Conservation (phyloP, 169 alveolate genomes). For the Cryptosporidium xiaoi region DNA sequence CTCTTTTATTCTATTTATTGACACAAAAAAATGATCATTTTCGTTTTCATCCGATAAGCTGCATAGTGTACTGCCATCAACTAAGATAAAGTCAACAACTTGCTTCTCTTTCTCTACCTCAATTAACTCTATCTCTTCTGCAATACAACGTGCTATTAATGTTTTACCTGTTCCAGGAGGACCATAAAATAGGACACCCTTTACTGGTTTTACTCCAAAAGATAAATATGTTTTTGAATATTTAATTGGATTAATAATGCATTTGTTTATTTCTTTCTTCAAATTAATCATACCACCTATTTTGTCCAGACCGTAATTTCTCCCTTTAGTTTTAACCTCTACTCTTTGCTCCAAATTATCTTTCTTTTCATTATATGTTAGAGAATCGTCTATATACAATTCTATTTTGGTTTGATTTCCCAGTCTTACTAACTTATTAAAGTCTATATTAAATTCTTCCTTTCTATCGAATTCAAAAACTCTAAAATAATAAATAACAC, state of each 20-base stretch:
- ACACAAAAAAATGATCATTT: constrained; percentile 13
- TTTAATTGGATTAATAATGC: constrained; percentile 79
- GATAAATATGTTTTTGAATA: constrained; percentile 85
- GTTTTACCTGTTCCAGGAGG: constrained; percentile 89
- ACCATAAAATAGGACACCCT: constrained; percentile 87
- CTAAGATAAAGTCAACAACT: constrained; percentile 28
- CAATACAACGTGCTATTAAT: constrained; percentile 85
- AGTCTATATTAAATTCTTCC: constrained; percentile 3
- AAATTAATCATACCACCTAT: constrained; percentile 79
- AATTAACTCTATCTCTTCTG: constrained; percentile 79
- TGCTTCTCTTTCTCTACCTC: constrained; percentile 9
- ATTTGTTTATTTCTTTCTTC: constrained; percentile 76
- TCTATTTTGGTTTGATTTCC: constrained; percentile 59
- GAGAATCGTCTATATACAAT: constrained; percentile 2
- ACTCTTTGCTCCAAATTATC: neutral
- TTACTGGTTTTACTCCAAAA: constrained; percentile 86
- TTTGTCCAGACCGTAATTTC: constrained; percentile 73
- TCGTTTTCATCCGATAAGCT: constrained; percentile 2
- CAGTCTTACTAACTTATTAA: constrained; percentile 16
- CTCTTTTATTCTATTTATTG: constrained; percentile 25
- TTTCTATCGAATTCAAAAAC: constrained; percentile 21
- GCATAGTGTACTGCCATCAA: constrained; percentile 43
- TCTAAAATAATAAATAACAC: constrained; percentile 9
- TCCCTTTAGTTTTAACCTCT: neutral
- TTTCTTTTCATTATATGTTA: neutral